phyloP scores from a whole-genome alignment of 2,329 filamentous ascomycete genomes.

The Fusarium devonianum region DNA sequence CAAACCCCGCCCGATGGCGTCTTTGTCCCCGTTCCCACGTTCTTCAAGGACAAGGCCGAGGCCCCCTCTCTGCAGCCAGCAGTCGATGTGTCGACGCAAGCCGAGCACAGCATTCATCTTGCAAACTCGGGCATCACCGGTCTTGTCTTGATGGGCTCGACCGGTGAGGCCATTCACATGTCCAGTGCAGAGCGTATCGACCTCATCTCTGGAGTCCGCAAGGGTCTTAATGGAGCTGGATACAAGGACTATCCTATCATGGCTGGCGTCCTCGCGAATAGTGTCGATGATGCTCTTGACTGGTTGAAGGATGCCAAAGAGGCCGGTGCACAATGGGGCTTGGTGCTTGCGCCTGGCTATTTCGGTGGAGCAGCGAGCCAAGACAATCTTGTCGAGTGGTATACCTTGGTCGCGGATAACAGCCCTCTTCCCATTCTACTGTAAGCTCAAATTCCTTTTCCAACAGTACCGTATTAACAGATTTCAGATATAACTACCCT shows the following conservation, averaged over 20 bases:
- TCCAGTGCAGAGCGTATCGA: constrained; percentile 60
- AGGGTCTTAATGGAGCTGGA: constrained; percentile 61
- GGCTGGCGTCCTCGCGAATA: constrained; percentile 65
- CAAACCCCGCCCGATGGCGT: constrained; percentile 58
- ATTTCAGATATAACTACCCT: constrained; percentile 68
- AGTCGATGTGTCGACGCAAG: constrained; percentile 64
- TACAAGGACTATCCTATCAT: constrained; percentile 66
- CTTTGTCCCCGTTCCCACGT: constrained; percentile 67
- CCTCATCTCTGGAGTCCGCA: constrained; percentile 60
- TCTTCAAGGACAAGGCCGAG: constrained; percentile 57
- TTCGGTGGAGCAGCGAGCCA: constrained; percentile 62
- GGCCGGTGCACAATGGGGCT: constrained; percentile 65
- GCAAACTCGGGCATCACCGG: constrained; percentile 65
- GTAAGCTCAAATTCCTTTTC: constrained; percentile 46
- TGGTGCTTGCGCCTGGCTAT: constrained; percentile 65
- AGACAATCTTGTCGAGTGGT: constrained; percentile 64
- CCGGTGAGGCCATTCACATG: constrained; percentile 69
- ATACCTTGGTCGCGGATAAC: constrained; percentile 61
- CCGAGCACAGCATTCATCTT: constrained; percentile 65
- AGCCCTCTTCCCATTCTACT: constrained; percentile 65
- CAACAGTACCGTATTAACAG: not conserved
- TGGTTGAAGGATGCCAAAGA: constrained; percentile 61
- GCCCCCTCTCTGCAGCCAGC: constrained; percentile 34
- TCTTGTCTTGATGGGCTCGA: constrained; percentile 67
- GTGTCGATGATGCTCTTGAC: constrained; percentile 65